Base-by-base conservation (phyloP, 2,329 filamentous ascomycete genomes). In the Hypocreales sp. region DNA sequence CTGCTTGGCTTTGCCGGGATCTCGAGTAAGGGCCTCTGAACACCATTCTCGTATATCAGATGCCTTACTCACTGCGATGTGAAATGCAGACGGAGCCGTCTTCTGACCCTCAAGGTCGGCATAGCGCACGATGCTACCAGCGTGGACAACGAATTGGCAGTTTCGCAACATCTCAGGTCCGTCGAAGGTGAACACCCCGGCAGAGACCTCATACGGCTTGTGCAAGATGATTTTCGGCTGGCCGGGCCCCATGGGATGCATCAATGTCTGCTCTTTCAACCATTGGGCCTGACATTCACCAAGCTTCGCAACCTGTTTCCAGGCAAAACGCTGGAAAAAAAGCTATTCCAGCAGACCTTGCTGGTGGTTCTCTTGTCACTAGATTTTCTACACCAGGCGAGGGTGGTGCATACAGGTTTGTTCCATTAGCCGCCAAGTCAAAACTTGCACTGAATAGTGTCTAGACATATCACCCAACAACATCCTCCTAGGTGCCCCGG, bases 391-490 rank as follows among this genome's bases (percentile, higher is more conserved):
- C 39, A 40, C 24, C 20, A 39, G 24, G 26, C 20, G 3, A 26
- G 27, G 11, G 29, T 42, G 7, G 31, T 40, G 1, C 40, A 42
- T 27, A 40, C 37, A 7, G 37, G 35, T 37, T 26, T 10, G 11
- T n/a, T 13, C 22, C 26, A 15, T 21, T 15, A 22, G 7, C 5
- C 15, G 7, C 7, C 20, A 6, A 11, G n/a, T 6, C n/a, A 22
- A 10, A 9, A 4, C 15, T 20, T 11, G 5, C 14, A n/a, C 16
- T 11, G 8, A 15, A 21, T 27, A 8, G 12, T 6, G 17, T 24
- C 4, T 14, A 46, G 42, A 46, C 22, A 28, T 45, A 11, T 42
- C 38, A 3, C 40, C 38, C 8, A 45, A 45, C 22, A 46, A 46
- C 25, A 34, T 46, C 21, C 39, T 46, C 6, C 9, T 44, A n/a